phyloP scores from a whole-genome alignment of 257 asterid genomes.

The Linderniella brevidens region DNA sequence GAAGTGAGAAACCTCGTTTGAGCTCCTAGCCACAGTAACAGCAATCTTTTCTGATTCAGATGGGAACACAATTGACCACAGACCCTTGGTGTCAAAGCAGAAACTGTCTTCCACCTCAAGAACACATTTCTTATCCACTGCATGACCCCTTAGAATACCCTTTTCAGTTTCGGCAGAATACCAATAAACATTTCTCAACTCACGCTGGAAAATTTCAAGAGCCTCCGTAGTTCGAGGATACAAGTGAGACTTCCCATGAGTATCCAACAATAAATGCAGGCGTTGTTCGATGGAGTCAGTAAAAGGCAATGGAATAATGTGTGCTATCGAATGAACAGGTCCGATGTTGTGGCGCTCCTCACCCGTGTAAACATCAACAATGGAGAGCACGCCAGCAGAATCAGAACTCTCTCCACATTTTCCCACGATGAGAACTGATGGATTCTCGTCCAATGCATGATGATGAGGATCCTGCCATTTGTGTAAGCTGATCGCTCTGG shows the following conservation, averaged over 20 bases:
- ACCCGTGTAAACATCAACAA: slow-evolving; percentile 79
- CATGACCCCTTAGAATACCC: slow-evolving; percentile 63
- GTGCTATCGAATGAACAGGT: slow-evolving; percentile 57
- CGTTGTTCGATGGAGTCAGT: slow-evolving; percentile 86
- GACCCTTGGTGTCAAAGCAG: slow-evolving; percentile 45
- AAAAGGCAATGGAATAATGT: slow-evolving; percentile 61
- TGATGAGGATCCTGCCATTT: slow-evolving; percentile 99
- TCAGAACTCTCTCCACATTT: slow-evolving; percentile 54
- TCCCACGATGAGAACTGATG: slow-evolving; percentile 84
- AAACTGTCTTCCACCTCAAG: slow-evolving; percentile 44
- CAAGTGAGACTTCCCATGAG: slow-evolving; percentile 44
- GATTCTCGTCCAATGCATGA: slow-evolving; percentile 89
- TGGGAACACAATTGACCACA: slow-evolving; percentile 86
- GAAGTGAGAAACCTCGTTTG: slow-evolving; percentile 50
- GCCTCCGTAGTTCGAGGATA: slow-evolving; percentile 87
- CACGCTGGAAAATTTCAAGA: slow-evolving; percentile 48
- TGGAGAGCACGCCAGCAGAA: slow-evolving; percentile 63
- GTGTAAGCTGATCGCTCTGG: slow-evolving; percentile 53
- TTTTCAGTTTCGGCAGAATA: slow-evolving; percentile 56
- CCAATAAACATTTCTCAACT: slow-evolving; percentile 70
- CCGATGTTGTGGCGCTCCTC: slow-evolving; percentile 46
- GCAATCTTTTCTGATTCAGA: slow-evolving; percentile 76
- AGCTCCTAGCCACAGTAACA: slow-evolving; percentile 59
- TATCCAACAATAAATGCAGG: slow-evolving; percentile 64
- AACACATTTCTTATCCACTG: slow-evolving; percentile 34